Percentiles rank a stretch among this genome's conserved stretches.
These are phyloP conservation scores for Edhazardia aedis DNA, from an alignment of 371 early-diverging fungal species.

Conservation along the genomic window DNA sequence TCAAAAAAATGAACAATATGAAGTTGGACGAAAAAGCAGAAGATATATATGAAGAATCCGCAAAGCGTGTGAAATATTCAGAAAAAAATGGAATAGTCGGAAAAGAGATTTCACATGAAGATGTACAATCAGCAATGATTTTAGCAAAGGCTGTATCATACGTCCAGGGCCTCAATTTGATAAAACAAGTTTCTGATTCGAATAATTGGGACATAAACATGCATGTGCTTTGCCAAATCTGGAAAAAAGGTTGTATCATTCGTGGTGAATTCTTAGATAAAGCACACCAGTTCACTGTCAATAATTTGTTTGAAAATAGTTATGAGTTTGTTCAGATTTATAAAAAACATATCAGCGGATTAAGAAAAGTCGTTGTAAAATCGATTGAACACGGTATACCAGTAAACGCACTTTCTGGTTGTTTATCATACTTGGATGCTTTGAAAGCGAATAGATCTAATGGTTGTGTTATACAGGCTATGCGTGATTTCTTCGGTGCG, in stretches of 20 bases:
- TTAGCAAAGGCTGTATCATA: conserved; percentile 86
- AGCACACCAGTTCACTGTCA: conserved; percentile 67
- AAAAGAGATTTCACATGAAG: conserved; percentile 58
- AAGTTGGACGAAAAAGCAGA: conserved; percentile 1
- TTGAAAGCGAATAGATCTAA: conserved; percentile 15
- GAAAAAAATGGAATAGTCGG: conserved; percentile 49
- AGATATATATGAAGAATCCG: not conserved
- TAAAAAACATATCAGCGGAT: conserved; percentile 59
- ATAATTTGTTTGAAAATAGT: conserved; percentile 60
- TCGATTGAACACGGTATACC: conserved; percentile 63
- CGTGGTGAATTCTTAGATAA: conserved; percentile 69
- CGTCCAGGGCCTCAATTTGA: conserved; percentile 90
- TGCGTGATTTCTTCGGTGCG: conserved; percentile 41
- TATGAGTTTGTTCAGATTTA: conserved; percentile 72
- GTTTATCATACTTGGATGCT: conserved; percentile 56
- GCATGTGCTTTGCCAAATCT: conserved; percentile 78
- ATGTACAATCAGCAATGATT: conserved; percentile 61
- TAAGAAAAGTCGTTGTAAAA: conserved; percentile 62
- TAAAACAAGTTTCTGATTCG: conserved; percentile 71
- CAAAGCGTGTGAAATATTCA: too few relatives aligned
- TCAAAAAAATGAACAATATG: conserved; percentile 52
- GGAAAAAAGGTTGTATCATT: conserved; percentile 96
- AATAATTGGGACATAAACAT: conserved; percentile 78
- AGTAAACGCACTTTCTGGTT: conserved; percentile 66
- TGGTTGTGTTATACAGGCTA: conserved; percentile 41